Percentiles rank a stretch among this genome's conserved stretches.
phyloP scores from a whole-genome alignment of 495 filamentous ascomycete species.

The Apodospora peruviana region DNA sequence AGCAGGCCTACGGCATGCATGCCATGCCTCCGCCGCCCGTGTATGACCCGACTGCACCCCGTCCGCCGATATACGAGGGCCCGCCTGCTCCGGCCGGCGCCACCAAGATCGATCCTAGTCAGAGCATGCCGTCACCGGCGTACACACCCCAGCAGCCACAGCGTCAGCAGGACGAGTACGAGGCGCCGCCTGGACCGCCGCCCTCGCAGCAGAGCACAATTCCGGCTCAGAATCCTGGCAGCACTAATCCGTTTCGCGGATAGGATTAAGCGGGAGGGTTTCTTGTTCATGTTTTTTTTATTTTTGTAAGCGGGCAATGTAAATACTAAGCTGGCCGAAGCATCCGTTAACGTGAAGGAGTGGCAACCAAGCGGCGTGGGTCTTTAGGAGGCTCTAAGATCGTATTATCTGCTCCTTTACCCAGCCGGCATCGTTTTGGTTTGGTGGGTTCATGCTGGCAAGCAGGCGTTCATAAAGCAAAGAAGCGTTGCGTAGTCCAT shows the following conservation, averaged over 20 bases:
- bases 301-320: too few species aligned
- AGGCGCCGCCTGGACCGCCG: slow-evolving; percentile 42
- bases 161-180: slow-evolving; percentile 22
- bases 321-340: too few species aligned
- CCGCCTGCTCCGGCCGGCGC: slow-evolving; percentile 46
- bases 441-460: too few species aligned
- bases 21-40: slow-evolving; percentile 52
- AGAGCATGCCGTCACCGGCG: slow-evolving; percentile 25
- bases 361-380: too few species aligned
- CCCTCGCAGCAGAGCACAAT: slow-evolving; percentile 14
- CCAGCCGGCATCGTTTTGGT: too few species aligned
- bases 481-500: too few species aligned
- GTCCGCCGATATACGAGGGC: slow-evolving; percentile 51
- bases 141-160: slow-evolving; percentile 17
- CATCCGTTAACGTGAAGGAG: too few species aligned
- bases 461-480: too few species aligned
- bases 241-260: slow-evolving; percentile 18
- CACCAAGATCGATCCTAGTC: slow-evolving; percentile 53
- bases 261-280: slow-evolving; percentile 1
- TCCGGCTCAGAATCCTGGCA: slow-evolving; percentile 16
- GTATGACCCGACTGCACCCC: slow-evolving; percentile 40
- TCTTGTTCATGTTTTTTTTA: too few species aligned
- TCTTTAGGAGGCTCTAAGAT: too few species aligned
- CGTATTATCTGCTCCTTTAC: too few species aligned
- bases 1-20: slow-evolving; percentile 48